Conservation (phyloP, 192 early-diverging fungal genomes). For the Entrophospora sp. region DNA sequence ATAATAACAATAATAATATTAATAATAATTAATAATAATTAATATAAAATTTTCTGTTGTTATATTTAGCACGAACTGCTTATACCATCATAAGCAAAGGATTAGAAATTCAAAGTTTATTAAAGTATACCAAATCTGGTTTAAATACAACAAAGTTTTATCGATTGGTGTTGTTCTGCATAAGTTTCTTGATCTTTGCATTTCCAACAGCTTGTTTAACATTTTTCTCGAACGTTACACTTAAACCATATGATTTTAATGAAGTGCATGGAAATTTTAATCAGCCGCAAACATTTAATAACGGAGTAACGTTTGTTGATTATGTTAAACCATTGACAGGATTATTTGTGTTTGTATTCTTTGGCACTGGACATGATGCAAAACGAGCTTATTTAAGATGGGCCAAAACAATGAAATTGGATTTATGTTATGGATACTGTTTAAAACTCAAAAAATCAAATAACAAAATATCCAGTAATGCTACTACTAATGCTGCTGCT, state of each 20-base stretch:
- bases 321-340: neutral
- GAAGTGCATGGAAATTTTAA: too few species aligned
- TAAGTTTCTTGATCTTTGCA: neutral
- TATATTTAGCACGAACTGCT: neutral
- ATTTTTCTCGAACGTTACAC: too few species aligned
- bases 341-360: neutral
- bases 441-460: neutral
- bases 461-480: too few species aligned
- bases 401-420: neutral
- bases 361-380: neutral
- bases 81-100: too few species aligned
- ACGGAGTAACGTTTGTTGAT: neutral
- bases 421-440: neutral
- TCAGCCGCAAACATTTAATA: too few species aligned
- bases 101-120: neutral
- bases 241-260: too few species aligned
- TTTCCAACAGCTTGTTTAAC: neutral
- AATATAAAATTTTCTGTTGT: neutral
- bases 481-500: too few species aligned
- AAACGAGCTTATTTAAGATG: neutral
- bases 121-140: neutral
- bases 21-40: neutral
- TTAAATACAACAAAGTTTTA: neutral
- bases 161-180: neutral
- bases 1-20: too few species aligned